Evolutionary conservation across 306 rosid genomes (phyloP), one percentile per base, ranked within the genome.

Genomic region (Cicer bijugum): DNA sequence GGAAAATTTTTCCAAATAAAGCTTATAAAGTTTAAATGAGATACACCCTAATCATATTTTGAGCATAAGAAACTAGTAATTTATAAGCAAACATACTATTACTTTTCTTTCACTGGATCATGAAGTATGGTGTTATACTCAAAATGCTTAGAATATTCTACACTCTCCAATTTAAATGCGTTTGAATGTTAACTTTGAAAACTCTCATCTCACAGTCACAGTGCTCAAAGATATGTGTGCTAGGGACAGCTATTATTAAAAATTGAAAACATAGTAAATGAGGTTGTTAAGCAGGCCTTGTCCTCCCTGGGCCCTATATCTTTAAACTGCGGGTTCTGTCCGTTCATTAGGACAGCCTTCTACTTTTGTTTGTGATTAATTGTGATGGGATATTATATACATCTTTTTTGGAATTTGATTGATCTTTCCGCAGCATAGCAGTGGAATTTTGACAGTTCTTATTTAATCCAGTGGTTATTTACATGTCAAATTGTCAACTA

Each of bases 271-370:
- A 6, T 37, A 70, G 71, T 84, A 12, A 74, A 69, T 61, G 78
- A 77, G 73, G 78, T 65, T 38, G 84, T 63, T 79, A 17, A 65
- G 51, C 46, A 52, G 81, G 57, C 19, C 47, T 46, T 66, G 44
- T 78, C 73, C 16, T 68, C 35, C 17, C 40, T 60, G 86, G 85
- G 56, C 76, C 86, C 85, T 70, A 4, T 39, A 65, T 40, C 64
- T 65, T 70, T 77, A 45, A 72, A 69, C n/a, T 44, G 47, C 39
- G 50, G 11, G 44, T 72, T 76, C 70, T 71, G 8, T 43, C 35
- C 35, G 35, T 28, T 50, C 33, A 2, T 50, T 85, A 47, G 71
- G 7, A 66, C 38, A 28, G 39, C 33, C 19, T 60, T 48, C 50
- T 23, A 51, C 58, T 44, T 14, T 14, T 52, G 66, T 20, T 20